Evolutionary conservation across 2,329 filamentous ascomycete species (phyloP), one percentile per base, ranked within the genome.

Genomic region (Aspergillus texensis): DNA sequence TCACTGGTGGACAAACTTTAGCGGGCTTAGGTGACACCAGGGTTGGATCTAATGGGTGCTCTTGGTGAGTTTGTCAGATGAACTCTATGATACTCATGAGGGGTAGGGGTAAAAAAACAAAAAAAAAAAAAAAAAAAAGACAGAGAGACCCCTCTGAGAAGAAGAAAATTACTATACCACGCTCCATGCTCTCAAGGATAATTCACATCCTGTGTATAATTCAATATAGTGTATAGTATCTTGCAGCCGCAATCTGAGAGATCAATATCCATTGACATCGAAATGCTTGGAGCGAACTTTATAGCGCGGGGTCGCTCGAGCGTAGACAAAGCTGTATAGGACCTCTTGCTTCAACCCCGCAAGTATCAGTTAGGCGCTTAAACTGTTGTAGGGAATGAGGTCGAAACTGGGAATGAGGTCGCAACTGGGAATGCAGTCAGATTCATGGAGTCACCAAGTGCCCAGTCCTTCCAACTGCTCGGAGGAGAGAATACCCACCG

Each of bases 1-100:
- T 55, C 52, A 55, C 52, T 55, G 52, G 52, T 55, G 52, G 52
- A 55, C 52, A 55, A 55, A 55, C 52, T 55, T 16, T 21, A 26
- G 14, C n/a, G 52, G 50, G 21, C 14, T 24, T 12, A 36, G 9
- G 21, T 41, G 30, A n/a, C 52, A 36, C 26, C 5, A 12, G 16
- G 16, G 11, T 39, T 16, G 32, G 12, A 28, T 36, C 6, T 16
- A 16, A 28, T 54, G 52, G 52, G 12, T 36, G 12, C 19, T 39
- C 19, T 36, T 55, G 26, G 52, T 39, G 21, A 55, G 12, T 9
- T 9, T 34, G 28, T 55, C 52, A 16, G 34, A 39, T 39, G 30
- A 55, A 52, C 48, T 39, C 8, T 19, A 21, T 21, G 11, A 39
- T 39, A 55, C 30, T 16, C 5, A 39, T 55, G 52, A 55, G 52